Evolutionary conservation across 2,329 filamentous ascomycete genomes (phyloP).

Genomic region (Cercospora beticola): DNA sequence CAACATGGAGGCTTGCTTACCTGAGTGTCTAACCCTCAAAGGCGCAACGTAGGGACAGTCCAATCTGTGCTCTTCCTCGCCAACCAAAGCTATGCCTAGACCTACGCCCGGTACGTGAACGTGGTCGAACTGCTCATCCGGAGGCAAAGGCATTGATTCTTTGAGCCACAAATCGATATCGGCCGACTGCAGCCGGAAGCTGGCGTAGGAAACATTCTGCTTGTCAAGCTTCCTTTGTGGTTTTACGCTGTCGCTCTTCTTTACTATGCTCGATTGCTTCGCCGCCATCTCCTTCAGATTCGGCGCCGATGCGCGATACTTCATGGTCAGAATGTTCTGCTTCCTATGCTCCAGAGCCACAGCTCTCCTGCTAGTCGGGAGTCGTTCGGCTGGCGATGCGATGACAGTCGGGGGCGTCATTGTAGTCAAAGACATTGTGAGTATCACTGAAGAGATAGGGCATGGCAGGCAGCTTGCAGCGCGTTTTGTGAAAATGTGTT

Average conservation of each 20-base stretch:
- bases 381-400: background rate
- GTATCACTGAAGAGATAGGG: background rate
- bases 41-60: background rate
- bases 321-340: constrained; percentile 8
- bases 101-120: background rate
- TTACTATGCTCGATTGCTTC: background rate
- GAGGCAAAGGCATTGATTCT: constrained; percentile 6
- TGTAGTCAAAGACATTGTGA: background rate
- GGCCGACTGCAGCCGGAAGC: constrained; percentile 1
- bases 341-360: constrained; percentile 6
- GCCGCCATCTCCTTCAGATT: background rate
- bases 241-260: background rate
- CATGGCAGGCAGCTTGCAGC: background rate
- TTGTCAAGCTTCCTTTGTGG: background rate
- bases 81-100: background rate
- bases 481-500: background rate
- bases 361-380: constrained; percentile 1
- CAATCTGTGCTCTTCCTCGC: background rate
- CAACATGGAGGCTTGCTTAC: background rate
- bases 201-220: background rate
- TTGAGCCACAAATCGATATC: constrained; percentile 11
- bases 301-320: constrained; percentile 5
- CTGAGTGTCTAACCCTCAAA: background rate
- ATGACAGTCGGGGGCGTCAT: background rate
- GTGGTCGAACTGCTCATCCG: background rate